These are phyloP conservation scores for Paragyromitra xinjiangensis DNA, from an alignment of 495 filamentous ascomycete genomes.

Conservation along the genomic window DNA sequence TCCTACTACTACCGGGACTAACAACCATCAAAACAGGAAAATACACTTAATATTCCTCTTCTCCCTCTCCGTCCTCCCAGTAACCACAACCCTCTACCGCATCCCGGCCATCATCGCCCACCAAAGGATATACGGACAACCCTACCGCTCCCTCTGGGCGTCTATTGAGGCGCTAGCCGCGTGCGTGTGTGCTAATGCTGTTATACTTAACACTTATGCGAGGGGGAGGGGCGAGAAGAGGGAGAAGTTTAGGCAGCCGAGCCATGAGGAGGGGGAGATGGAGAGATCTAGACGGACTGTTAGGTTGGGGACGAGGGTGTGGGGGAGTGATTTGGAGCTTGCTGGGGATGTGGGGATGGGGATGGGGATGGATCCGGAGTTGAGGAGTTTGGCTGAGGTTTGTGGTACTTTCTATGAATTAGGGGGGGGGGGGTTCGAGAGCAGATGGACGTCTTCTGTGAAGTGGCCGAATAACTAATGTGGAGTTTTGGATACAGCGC, in stretches of 20 bases:
- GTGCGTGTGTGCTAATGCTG: conserved; percentile 76
- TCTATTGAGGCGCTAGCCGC: conserved; percentile 81
- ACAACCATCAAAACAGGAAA: conserved; percentile 62
- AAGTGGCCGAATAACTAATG: neutral
- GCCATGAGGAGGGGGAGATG: conserved; percentile 62
- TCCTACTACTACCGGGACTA: neutral
- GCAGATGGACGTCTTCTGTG: too few species aligned
- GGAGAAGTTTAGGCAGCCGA: conserved; percentile 73
- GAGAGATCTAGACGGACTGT: conserved; percentile 61
- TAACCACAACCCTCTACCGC: conserved; percentile 78
- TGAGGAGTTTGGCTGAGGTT: conserved; percentile 30
- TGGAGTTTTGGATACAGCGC: neutral
- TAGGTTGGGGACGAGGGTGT: conserved; percentile 66
- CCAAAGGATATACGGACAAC: conserved; percentile 67
- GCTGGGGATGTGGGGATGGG: conserved; percentile 72
- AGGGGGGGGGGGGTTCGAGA: too few species aligned
- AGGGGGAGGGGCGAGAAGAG: conserved; percentile 82
- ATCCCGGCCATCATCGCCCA: conserved; percentile 73
- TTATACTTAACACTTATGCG: conserved; percentile 83
- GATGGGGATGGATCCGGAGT: conserved; percentile 21
- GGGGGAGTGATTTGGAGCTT: conserved; percentile 85
- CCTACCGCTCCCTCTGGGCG: conserved; percentile 77
- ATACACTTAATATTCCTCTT: conserved; percentile 76
- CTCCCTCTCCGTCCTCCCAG: conserved; percentile 77
- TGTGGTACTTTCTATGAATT: neutral